Evolutionary conservation across 331 rosid species (phyloP), one percentile per base, ranked within the genome.

Genomic region (Spiraea crenata): DNA sequence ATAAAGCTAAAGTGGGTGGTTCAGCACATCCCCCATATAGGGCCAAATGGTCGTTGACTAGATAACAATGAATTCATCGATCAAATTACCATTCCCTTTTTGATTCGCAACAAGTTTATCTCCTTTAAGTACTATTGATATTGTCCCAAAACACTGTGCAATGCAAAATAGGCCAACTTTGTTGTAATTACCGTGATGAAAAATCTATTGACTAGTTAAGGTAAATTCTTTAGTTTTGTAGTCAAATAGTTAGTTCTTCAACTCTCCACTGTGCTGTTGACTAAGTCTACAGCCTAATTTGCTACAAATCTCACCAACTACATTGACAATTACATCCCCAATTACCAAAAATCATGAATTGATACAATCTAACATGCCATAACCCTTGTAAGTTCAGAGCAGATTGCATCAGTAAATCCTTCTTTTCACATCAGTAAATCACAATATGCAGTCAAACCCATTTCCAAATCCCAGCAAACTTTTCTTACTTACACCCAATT

Each of bases 241-340:
- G 40, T 55, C 42, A 55, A 25, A 70, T 16, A 16, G 34, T 67
- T 16, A 16, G 34, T 67, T 67, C 35, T 50, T 49, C 59, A 49
- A 6, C 46, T 17, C 16, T 37, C 13, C 38, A 1, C 1, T 66
- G 20, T 37, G 48, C 31, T n/a, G 48, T 40, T 40, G 15, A 9
- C 66, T 12, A 61, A 39, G 65, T 39, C 35, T 39, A 47, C 66
- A 61, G 66, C 34, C 15, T n/a, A 42, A n/a, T 61, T 16, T 61
- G 66, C 15, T 61, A 61, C 31, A 25, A 25, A 61, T 44, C 34
- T 44, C 56, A 57, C 37, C 37, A 57, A 44, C 42, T 49, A 10
- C 4, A 69, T 15, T 10, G 8, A 38, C 6, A 0, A 54, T 11
- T 14, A 13, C 41, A 15, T 41, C 50, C 15, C 48, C 20, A 25